Percentiles rank a stretch among this genome's conserved stretches.
These are phyloP conservation scores for Chrysopogon serrulatus DNA, from an alignment of 176 grass and related monocot species.

Conservation along the genomic window DNA sequence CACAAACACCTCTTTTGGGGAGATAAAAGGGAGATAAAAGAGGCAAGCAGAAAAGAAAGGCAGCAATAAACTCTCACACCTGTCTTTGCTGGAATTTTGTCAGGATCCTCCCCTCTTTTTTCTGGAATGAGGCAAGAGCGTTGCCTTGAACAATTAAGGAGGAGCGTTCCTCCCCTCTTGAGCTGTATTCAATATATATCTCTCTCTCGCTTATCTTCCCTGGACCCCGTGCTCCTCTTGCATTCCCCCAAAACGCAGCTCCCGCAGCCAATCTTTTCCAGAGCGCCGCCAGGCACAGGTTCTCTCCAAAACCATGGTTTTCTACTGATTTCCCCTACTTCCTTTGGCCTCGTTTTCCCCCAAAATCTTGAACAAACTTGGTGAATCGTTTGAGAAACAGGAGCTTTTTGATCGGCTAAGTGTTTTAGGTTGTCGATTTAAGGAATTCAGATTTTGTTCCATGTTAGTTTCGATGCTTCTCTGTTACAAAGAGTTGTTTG, in stretches of 20 bases:
- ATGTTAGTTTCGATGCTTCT: neutral
- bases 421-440: conserved; percentile 2
- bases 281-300: neutral
- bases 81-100: neutral
- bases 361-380: neutral
- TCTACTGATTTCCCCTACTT: neutral
- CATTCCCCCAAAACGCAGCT: neutral
- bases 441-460: neutral
- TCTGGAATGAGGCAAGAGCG: neutral
- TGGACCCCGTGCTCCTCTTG: neutral
- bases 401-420: neutral
- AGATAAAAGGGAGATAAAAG: neutral
- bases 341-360: neutral
- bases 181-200: neutral
- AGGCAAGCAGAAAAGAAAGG: conserved; percentile 5
- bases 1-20: neutral
- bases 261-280: neutral
- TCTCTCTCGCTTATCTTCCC: neutral
- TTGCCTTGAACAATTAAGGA: neutral
- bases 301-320: neutral
- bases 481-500: neutral
- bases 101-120: neutral
- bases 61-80: neutral
- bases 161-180: neutral
- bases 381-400: neutral